Conservation (phyloP, 345 rosid genomes). For the Geranium rotundifolium region DNA sequence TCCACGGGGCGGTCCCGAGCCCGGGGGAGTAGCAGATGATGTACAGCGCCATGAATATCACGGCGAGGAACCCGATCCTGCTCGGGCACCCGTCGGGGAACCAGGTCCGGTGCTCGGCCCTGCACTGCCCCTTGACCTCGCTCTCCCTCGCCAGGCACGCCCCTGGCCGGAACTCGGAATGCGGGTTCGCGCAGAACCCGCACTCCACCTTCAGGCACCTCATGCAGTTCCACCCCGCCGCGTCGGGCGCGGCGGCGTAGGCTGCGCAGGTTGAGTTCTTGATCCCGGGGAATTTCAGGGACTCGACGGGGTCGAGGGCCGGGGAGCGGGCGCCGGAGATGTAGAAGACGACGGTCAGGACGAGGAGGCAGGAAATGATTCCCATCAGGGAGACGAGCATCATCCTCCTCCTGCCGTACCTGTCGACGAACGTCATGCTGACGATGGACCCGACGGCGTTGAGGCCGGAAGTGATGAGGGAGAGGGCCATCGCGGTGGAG, state of each 20-base stretch:
- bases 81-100: constrained; percentile 72
- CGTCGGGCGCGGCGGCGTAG: constrained; percentile 14
- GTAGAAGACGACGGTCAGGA: constrained; percentile 38
- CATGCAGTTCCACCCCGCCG: constrained; percentile 57
- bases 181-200: constrained; percentile 38
- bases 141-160: constrained; percentile 44
- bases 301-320: constrained; percentile 15
- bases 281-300: constrained; percentile 26
- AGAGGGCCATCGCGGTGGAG: constrained; percentile 64
- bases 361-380: constrained; percentile 44
- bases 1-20: constrained; percentile 87
- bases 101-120: constrained; percentile 24
- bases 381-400: constrained; percentile 78
- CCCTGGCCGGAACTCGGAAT: constrained; percentile 47
- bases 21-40: constrained; percentile 67
- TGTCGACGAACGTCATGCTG: constrained; percentile 66
- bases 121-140: constrained; percentile 20
- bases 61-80: constrained; percentile 58
- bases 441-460: constrained; percentile 67
- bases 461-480: constrained; percentile 73
- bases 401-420: constrained; percentile 65
- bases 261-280: constrained; percentile 50
- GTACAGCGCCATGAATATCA: constrained; percentile 55
- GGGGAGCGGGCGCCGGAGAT: constrained; percentile 54
- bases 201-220: constrained; percentile 49